phyloP scores from a whole-genome alignment of 495 filamentous ascomycete species.

The Cudoniella acicularis region DNA sequence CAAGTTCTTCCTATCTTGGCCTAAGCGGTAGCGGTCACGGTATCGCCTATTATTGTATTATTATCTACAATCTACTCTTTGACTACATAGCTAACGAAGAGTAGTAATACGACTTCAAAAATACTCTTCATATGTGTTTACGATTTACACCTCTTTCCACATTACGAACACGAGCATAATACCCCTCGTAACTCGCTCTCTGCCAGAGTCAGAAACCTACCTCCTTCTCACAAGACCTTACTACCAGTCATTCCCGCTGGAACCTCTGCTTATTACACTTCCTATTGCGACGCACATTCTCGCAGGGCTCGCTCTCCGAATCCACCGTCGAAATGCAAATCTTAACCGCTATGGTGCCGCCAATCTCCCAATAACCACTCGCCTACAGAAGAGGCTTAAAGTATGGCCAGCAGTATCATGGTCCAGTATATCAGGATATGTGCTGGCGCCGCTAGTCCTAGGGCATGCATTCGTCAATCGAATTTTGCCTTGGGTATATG shows the following conservation, averaged over 20 bases:
- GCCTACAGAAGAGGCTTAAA: conserved; percentile 22
- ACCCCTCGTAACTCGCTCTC: conserved; percentile 55
- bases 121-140: conserved; percentile 86
- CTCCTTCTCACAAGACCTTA: conserved; percentile 65
- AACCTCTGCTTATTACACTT: conserved; percentile 58
- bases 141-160: conserved; percentile 72
- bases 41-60: conserved; percentile 61
- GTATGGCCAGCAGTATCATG: conserved; percentile 68
- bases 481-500: conserved; percentile 63
- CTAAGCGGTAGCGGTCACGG: conserved; percentile 54
- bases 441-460: conserved; percentile 56
- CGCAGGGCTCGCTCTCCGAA: conserved; percentile 71
- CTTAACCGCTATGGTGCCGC: conserved; percentile 63
- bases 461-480: conserved; percentile 72
- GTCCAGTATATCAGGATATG: conserved; percentile 64
- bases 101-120: conserved; percentile 75
- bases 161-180: conserved; percentile 75
- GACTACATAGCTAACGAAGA: conserved; percentile 4
- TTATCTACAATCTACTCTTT: conserved; percentile 14
- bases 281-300: conserved; percentile 55
- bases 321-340: conserved; percentile 64
- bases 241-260: conserved; percentile 75
- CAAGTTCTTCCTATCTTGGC: conserved; percentile 37
- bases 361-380: conserved; percentile 18
- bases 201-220: conserved; percentile 54